Evolutionary conservation across 257 asterid genomes (phyloP).

Genomic region (Solanum chiquidenum): DNA sequence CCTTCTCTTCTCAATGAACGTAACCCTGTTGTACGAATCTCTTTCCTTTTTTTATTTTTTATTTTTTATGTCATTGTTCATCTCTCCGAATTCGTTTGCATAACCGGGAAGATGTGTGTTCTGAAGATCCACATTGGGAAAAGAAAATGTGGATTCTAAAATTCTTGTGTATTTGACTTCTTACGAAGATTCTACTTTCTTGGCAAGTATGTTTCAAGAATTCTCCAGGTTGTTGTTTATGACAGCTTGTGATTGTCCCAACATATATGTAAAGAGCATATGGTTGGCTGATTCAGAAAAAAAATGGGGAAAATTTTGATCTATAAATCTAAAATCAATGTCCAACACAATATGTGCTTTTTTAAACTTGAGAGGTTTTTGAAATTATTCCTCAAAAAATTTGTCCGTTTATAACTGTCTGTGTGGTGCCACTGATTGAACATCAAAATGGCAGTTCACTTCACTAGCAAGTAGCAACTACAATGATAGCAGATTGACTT

Average conservation of each 20-base stretch:
- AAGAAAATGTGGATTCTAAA: not conserved
- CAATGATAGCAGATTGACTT: not conserved
- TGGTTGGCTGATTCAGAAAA: not conserved
- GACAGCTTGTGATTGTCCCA: not conserved
- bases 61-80: not conserved
- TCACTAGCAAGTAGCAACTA: not conserved
- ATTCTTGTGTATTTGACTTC: not conserved
- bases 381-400: not conserved
- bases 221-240: not conserved
- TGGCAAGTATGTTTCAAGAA: not conserved
- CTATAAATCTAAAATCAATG: not conserved
- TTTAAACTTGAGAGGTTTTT: not conserved
- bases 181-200: not conserved
- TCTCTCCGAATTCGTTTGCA: not conserved
- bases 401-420: not conserved
- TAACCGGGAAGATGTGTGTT: not conserved
- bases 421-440: not conserved
- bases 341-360: not conserved
- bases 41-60: not conserved
- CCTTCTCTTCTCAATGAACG: constrained; percentile 85
- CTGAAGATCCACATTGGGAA: not conserved
- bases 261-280: not conserved
- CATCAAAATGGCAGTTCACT: not conserved
- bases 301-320: not conserved
- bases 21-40: constrained; percentile 65